phyloP scores from a whole-genome alignment of 306 rosid genomes.

The Casuarina glauca region DNA sequence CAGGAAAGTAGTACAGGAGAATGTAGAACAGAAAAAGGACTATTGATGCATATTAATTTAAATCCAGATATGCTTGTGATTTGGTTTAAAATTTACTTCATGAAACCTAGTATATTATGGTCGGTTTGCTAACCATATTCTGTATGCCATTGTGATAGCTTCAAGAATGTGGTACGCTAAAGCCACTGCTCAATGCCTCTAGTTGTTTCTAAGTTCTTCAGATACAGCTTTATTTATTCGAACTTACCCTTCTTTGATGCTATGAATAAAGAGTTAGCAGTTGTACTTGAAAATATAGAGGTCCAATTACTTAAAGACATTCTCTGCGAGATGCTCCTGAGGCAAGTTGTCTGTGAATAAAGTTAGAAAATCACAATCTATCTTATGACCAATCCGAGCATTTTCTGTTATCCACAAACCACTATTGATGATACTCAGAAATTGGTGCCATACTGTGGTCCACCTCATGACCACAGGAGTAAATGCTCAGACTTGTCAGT shows the following conservation, averaged over 20 bases:
- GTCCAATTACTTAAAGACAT: neutral
- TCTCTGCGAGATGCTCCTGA: neutral
- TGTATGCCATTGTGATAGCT: neutral
- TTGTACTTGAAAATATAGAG: neutral
- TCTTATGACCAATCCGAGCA: neutral
- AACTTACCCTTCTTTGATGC: too few species aligned
- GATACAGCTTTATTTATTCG: neutral
- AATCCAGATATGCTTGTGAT: neutral
- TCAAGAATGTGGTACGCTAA: constrained; percentile 1
- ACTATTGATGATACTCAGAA: neutral
- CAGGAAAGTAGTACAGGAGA: constrained; percentile 3
- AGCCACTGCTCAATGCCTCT: neutral
- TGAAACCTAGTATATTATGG: neutral
- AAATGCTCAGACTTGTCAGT: neutral
- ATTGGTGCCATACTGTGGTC: neutral
- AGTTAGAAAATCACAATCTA: too few species aligned
- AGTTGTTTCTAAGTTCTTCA: neutral
- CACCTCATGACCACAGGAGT: neutral
- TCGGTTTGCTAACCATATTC: neutral
- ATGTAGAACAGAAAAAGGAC: neutral
- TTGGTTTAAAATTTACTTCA: neutral
- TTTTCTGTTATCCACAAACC: neutral
- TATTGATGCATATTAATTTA: neutral
- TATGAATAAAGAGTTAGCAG: too few species aligned
- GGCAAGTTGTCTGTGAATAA: too few species aligned